These are phyloP conservation scores for Hypoxylon sp. DNA, from an alignment of 2,329 filamentous ascomycete species.

Conservation along the genomic window DNA sequence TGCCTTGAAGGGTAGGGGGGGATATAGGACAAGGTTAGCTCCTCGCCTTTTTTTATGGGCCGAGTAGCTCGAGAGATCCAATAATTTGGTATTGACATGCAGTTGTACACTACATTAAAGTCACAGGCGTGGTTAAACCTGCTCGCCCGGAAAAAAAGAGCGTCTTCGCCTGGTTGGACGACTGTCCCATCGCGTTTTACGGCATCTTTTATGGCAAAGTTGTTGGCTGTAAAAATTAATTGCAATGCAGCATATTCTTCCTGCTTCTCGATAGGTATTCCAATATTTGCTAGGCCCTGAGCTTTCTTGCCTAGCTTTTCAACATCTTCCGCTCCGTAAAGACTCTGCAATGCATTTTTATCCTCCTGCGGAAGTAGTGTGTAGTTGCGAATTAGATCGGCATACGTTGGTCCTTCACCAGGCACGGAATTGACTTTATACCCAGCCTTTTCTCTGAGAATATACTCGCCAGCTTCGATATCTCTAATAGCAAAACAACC, in stretches of 20 bases:
- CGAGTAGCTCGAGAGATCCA: slow-evolving; percentile 6
- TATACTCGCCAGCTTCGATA: slow-evolving; percentile 18
- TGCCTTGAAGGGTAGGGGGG: not conserved
- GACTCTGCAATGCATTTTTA: not conserved
- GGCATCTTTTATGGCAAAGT: slow-evolving; percentile 4
- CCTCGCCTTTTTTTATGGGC: slow-evolving; percentile 22
- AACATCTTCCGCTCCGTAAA: not conserved
- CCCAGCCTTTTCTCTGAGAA: slow-evolving; percentile 17
- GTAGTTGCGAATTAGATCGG: no score
- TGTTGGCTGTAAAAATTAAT: slow-evolving; percentile 10
- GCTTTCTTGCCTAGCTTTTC: not conserved
- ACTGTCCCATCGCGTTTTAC: not conserved
- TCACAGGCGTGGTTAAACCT: slow-evolving; percentile 42
- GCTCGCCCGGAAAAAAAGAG: slow-evolving; percentile 25
- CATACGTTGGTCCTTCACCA: no score
- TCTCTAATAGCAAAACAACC: slow-evolving; percentile 31
- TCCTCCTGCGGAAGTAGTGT: not conserved
- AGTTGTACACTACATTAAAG: slow-evolving; percentile 20
- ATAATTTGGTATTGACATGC: not conserved
- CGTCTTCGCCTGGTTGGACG: not conserved
- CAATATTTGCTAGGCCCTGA: no score
- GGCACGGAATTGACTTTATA: not conserved
- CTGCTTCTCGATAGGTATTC: not conserved
- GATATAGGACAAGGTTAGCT: slow-evolving; percentile 32
- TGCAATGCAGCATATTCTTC: not conserved